Base-by-base conservation (phyloP, 2,329 filamentous ascomycete genomes). In the Aspergillus oerlinghausenensis region DNA sequence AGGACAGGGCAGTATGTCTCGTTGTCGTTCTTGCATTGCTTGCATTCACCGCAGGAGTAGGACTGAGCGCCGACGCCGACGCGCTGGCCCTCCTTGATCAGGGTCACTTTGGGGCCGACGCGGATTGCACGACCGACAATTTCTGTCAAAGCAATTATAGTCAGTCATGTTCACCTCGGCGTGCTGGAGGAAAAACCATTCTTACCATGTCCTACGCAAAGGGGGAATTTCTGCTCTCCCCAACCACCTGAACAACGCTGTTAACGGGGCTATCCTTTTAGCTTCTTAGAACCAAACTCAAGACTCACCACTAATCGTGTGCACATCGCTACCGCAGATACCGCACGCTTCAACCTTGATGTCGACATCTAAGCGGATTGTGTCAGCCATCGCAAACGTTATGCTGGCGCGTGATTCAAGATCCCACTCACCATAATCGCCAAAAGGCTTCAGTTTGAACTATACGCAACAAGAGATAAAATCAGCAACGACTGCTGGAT, bases 301-400 rank as follows among this genome's bases (percentile, higher is more conserved):
- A 10, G 38, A 54, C 63, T 38, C 67, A 67, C 71, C 73, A 67
- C 74, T 84, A 70, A 90, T 82, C 58, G 85, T 89, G 75, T 89
- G 88, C 50, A 88, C 78, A 68, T 91, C 88, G 63, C 84, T 88
- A 64, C 87, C 84, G 71, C 88, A 91, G 53, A 91, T 81, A 68
- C 90, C 89, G 69, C 89, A 93, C 70, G 84, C 87, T 63, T 92
- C 86, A 67, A 96, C 88, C 79, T 92, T 88, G 75, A 96, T 84
- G 71, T 96, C 91, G 66, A 96, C 85, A 70, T 96, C 91, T 71
- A 50, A 25, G 55, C 14, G 48, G 60, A 38, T 47, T 52, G 56
- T 53, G 11, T 50, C 8, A 26, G 14, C 4, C 32, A 17, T 6
- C 11, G 11, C 32, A 35, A 35, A 35, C 32, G 11, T 17, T 17